Conservation (phyloP, 768 basidiomycete species). For the Lactarius sp. region DNA sequence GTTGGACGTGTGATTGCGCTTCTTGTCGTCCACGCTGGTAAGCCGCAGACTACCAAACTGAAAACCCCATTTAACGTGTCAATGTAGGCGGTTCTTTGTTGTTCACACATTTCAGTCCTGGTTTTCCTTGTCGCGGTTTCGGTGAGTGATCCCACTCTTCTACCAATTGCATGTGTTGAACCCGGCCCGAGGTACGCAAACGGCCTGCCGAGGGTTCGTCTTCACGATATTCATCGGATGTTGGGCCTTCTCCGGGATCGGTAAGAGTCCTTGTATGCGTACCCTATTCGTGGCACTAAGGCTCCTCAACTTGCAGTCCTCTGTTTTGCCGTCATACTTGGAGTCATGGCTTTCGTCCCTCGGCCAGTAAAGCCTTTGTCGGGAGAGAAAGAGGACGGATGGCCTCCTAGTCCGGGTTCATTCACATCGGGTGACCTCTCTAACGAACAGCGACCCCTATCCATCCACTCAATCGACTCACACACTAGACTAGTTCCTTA, state of each 20-base stretch:
- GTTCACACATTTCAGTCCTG: conserved; percentile 6
- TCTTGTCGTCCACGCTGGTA: conserved; percentile 17
- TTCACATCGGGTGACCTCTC: conserved; percentile 1
- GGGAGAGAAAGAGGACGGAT: background rate
- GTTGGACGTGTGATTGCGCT: conserved; percentile 12
- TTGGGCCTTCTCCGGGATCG: conserved; percentile 15
- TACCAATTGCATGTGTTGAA: background rate
- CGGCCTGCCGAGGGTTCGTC: background rate
- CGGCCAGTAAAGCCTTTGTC: conserved; percentile 8
- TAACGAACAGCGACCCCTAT: background rate
- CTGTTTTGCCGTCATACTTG: conserved; percentile 7
- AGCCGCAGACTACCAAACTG: background rate
- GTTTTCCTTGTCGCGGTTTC: conserved; percentile 14
- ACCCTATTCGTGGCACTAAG: background rate
- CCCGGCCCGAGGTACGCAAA: conserved; percentile 1
- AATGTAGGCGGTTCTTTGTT: conserved; percentile 11
- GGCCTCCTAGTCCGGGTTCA: conserved; percentile 1
- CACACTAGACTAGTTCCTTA: conserved; percentile 2
- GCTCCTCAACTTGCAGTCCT: conserved; percentile 6
- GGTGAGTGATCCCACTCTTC: background rate
- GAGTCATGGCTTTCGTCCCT: conserved; percentile 15
- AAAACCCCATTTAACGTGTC: background rate
- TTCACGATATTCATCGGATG: conserved; percentile 15
- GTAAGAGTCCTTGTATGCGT: conserved; percentile 5
- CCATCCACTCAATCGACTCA: conserved; percentile 7